A percentile compares a stretch with the other conserved stretches of the same genome.
Conservation (phyloP, 257 asterid species). For the Solanum appendiculatum region DNA sequence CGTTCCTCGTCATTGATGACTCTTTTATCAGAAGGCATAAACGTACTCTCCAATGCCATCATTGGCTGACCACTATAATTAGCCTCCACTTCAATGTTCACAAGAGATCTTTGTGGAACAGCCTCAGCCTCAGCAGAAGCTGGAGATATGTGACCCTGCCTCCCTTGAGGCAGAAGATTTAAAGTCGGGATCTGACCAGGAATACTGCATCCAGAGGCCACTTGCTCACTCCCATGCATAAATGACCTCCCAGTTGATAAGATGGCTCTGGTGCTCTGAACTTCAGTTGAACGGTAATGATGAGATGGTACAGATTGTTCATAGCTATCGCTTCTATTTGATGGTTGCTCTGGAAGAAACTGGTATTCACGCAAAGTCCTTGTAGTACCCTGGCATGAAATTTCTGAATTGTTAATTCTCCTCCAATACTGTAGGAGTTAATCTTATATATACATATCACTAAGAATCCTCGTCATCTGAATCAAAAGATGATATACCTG, state of each 20-base stretch:
- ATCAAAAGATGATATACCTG: not conserved
- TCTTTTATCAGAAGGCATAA: slow-evolving; percentile 40
- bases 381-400: slow-evolving; percentile 49
- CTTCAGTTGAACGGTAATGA: slow-evolving; percentile 45
- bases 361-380: slow-evolving; percentile 66
- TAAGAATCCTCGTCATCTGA: not conserved
- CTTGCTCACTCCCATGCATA: slow-evolving; percentile 40
- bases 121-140: slow-evolving; percentile 43
- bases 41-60: slow-evolving; percentile 29
- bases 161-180: slow-evolving; percentile 44
- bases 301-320: slow-evolving; percentile 37
- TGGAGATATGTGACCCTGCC: slow-evolving; percentile 41
- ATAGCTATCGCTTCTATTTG: slow-evolving; percentile 39
- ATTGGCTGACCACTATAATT: slow-evolving; percentile 32
- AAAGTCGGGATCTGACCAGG: slow-evolving; percentile 48
- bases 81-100: slow-evolving; percentile 32
- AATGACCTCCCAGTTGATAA: slow-evolving; percentile 35
- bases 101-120: slow-evolving; percentile 21
- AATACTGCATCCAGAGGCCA: slow-evolving; percentile 30
- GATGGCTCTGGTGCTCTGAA: slow-evolving; percentile 36
- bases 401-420: slow-evolving; percentile 1
- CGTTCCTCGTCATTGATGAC: slow-evolving; percentile 48
- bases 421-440: not conserved
- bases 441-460: not conserved
- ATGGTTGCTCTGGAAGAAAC: slow-evolving; percentile 81